Evolutionary conservation across 306 rosid species (phyloP).

Genomic region (Urtica urens): DNA sequence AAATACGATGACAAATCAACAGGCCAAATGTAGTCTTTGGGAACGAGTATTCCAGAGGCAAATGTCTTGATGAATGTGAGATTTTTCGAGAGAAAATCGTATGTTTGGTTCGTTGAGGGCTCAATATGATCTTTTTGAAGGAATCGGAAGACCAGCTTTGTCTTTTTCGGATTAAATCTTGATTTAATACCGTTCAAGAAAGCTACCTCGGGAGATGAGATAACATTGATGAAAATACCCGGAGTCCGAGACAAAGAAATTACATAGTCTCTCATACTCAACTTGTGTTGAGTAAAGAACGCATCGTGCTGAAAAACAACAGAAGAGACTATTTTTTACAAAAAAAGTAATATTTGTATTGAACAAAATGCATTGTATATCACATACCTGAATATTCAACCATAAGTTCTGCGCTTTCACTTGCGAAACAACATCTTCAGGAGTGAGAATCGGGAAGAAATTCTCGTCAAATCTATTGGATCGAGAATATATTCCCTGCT

Average conservation of each 20-base stretch:
- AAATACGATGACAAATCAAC: slow-evolving; percentile 34
- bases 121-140: slow-evolving; percentile 29
- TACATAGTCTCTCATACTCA: slow-evolving; percentile 55
- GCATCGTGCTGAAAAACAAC: slow-evolving; percentile 48
- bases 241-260: slow-evolving; percentile 36
- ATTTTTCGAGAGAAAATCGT: slow-evolving; percentile 52
- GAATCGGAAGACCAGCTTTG: slow-evolving; percentile 65
- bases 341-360: no score
- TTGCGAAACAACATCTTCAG: slow-evolving; percentile 24
- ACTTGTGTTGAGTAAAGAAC: slow-evolving; percentile 53
- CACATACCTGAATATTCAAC: slow-evolving; percentile 92
- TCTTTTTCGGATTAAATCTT: slow-evolving; percentile 38
- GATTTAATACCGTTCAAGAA: slow-evolving; percentile 56
- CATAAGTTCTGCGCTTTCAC: slow-evolving; percentile 33
- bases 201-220: slow-evolving; percentile 80
- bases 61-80: slow-evolving; percentile 71
- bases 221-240: slow-evolving; percentile 30
- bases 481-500: slow-evolving; percentile 53
- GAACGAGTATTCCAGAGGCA: slow-evolving; percentile 82
- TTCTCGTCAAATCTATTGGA: slow-evolving; percentile 29
- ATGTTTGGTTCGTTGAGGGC: slow-evolving; percentile 62
- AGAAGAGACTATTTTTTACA: no score
- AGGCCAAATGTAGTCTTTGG: slow-evolving; percentile 80
- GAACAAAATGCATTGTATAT: slow-evolving; percentile 1
- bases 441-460: slow-evolving; percentile 21